Conservation (phyloP, 192 early-diverging fungal genomes). For the Mortierella antarctica region DNA sequence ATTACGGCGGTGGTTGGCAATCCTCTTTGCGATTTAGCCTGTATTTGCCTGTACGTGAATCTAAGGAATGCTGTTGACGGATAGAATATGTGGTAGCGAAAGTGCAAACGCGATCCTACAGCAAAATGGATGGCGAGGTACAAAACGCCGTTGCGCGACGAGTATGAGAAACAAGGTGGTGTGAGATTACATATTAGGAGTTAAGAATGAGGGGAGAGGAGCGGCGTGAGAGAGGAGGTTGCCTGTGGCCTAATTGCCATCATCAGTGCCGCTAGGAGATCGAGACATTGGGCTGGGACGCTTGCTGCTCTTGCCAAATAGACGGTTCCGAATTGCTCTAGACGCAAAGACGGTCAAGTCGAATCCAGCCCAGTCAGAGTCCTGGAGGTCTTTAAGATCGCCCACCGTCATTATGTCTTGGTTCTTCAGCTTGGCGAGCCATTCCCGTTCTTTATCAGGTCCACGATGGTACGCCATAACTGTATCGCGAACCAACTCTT, state of each 20-base stretch:
- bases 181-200: no score
- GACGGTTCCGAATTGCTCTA: conserved; percentile 63
- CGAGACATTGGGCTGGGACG: conserved; percentile 20
- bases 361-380: conserved; percentile 79
- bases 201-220: no score
- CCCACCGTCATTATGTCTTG: conserved; percentile 87
- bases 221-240: not conserved
- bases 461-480: conserved; percentile 74
- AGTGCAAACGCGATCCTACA: no score
- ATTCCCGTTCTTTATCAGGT: conserved; percentile 76
- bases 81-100: no score
- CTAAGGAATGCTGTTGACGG: no score
- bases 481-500: conserved; percentile 75
- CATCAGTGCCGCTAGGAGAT: conserved; percentile 27
- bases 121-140: no score
- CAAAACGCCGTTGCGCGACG: no score
- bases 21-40: no score
- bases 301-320: conserved; percentile 55
- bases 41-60: no score
- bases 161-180: no score
- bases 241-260: not conserved
- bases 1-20: no score
- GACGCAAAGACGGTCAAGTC: conserved; percentile 68
- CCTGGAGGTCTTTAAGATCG: conserved; percentile 76
- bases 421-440: conserved; percentile 70